Base-by-base conservation (phyloP, 2,329 filamentous ascomycete genomes). In the Zymoseptoria crescenta region DNA sequence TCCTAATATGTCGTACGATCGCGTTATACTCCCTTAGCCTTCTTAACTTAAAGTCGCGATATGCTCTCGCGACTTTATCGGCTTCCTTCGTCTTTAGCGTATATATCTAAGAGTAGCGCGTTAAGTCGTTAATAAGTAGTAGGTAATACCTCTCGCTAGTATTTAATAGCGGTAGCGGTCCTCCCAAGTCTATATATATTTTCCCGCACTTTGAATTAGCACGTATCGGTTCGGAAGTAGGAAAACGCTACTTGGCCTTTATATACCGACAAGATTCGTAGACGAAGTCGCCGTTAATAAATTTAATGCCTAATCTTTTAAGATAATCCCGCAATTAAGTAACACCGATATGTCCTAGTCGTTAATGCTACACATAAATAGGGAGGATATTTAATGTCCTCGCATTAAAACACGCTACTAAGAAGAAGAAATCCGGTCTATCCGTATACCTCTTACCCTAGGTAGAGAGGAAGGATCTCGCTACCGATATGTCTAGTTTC, bases 181-280 rank as follows among this genome's bases (percentile, higher is more conserved):
- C 24, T 27, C 54, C 35, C 16, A 55, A 19, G 24, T 55, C 54
- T 55, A 55, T 55, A 55, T 55, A 50, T 27, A 55, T 55, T 13
- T 27, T 45, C 3, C 1, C 16, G 9, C 8, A 27, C 54, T 3
- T 24, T 55, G 35, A 9, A 9, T 48, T 19, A 20, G 20, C 3
- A n/a, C 41, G 41, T 10, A 55, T 48, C 10, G 27, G 54, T 6
- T 48, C 48, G 21, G 20, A 55, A 6, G 13, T 24, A 13, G 27
- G 30, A 6, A 55, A 48, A 6, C 48, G 2, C n/a, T 55, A 19
- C 9, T 49, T 48, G 3, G 19, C 19, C 13, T 49, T 48, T 19
- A n/a, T 48, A 45, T 27, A 20, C 7, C 35, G 29, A 16, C 19
- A 55, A 8, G 41, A 55, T 2, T 55, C 9, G 9, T 50, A 55